A percentile compares a stretch with the other conserved stretches of the same genome.
phyloP scores from a whole-genome alignment of 305 asterid genomes.

The Fraxinus paxiana region DNA sequence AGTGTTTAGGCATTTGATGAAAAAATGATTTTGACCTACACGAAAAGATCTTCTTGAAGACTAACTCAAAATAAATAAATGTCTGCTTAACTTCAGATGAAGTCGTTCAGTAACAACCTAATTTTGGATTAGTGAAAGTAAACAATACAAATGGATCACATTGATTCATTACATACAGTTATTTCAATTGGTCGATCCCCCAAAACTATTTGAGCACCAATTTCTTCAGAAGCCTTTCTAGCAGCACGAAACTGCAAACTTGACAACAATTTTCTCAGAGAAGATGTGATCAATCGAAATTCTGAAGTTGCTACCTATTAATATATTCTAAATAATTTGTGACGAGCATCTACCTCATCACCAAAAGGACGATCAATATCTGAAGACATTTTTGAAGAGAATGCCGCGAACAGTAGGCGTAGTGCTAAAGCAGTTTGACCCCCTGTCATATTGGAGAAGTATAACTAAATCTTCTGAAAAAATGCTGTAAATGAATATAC shows the following conservation, averaged over 20 bases:
- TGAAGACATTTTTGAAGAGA: constrained; percentile 79
- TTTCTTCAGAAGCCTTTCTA: constrained; percentile 71
- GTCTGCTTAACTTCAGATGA: neutral
- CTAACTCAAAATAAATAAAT: neutral
- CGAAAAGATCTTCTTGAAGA: neutral
- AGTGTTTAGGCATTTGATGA: neutral
- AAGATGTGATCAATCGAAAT: neutral
- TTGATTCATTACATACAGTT: constrained; percentile 46
- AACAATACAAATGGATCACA: neutral
- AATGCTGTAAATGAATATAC: neutral
- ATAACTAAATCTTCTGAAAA: constrained; percentile 4
- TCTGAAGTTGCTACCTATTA: neutral
- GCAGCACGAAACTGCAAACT: constrained; percentile 83
- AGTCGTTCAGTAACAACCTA: constrained; percentile 1
- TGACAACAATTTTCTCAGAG: neutral
- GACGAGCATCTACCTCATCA: constrained; percentile 52
- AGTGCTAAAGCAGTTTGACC: constrained; percentile 87
- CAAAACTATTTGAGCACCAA: constrained; percentile 84
- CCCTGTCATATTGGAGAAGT: constrained; percentile 38
- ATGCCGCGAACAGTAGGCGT: constrained; percentile 70
- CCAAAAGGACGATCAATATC: constrained; percentile 72
- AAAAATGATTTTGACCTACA: neutral
- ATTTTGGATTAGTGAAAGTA: neutral
- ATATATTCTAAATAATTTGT: neutral
- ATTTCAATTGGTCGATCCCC: constrained; percentile 96